A percentile compares a stretch with the other conserved stretches of the same genome.
Evolutionary conservation across 768 basidiomycete species (phyloP).

Genomic region (Lactifluus subvellereus): DNA sequence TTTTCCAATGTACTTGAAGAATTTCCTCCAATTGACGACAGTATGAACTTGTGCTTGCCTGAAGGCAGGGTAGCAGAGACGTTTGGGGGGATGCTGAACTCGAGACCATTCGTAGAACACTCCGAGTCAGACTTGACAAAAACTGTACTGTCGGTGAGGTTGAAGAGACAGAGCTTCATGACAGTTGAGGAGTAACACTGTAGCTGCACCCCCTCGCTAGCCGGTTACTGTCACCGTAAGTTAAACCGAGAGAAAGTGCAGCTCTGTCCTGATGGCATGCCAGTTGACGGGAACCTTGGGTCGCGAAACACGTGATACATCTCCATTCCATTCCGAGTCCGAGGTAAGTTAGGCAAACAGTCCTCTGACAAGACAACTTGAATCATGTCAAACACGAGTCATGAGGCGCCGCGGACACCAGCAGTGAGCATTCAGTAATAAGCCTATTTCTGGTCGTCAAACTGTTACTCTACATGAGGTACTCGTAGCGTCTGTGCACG

Average conservation of each 20-base stretch:
- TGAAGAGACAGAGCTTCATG: constrained; percentile 33
- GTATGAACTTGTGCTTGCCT: constrained; percentile 9
- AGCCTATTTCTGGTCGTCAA: background rate
- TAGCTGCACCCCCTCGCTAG: background rate
- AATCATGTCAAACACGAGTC: constrained; percentile 2
- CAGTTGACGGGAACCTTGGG: background rate
- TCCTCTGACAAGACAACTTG: background rate
- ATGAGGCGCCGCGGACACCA: constrained; percentile 3
- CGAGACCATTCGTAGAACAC: background rate
- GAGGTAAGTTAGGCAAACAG: too few species aligned
- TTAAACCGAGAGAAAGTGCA: too few species aligned
- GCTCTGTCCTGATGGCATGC: too few species aligned
- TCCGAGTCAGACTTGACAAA: constrained; percentile 15
- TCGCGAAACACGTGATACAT: constrained; percentile 7
- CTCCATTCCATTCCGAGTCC: too few species aligned
- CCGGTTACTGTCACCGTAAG: too few species aligned
- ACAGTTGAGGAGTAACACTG: background rate
- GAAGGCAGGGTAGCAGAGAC: constrained; percentile 17
- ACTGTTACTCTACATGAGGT: constrained; percentile 35
- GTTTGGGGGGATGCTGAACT: background rate
- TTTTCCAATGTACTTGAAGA: constrained; percentile 22
- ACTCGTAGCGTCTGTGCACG: constrained; percentile 67
- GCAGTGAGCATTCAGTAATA: constrained; percentile 7
- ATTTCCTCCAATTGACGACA: background rate
- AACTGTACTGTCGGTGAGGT: constrained; percentile 33